Evolutionary conservation across 1,284 basidiomycete species (phyloP), one percentile per base, ranked within the genome.

Genomic region (Pseudozyma hubeiensis): DNA sequence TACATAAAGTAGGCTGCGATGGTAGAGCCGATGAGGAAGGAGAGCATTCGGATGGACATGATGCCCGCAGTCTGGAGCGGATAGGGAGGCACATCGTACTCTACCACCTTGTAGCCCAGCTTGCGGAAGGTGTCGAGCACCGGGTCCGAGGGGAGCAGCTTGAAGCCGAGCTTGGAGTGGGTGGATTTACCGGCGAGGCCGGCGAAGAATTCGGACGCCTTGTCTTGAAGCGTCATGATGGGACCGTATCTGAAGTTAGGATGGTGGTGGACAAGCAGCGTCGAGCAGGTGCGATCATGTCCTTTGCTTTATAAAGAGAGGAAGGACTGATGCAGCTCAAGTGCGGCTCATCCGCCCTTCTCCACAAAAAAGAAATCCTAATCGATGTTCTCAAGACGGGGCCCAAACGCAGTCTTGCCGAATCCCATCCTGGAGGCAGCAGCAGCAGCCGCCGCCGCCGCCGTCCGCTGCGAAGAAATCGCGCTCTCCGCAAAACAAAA

Each of bases 41-140:
- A 53, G 9, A 78, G 44, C 67, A 76, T 69, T 39, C 68, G 70
- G 13, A 80, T 24, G 1, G 57, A 52, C 6, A 73, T 66, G 55
- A 76, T 53, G 9, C 52, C 69, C 4, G 70, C 77, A 8, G 59
- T 64, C 17, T 11, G 29, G 24, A 79, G 64, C 30, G 75, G 77
- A 34, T 80, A 81, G 24, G 64, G 67, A 11, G 78, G 71, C 33
- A 80, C 55, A 54, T 81, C 78, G 51, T 80, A 81, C 57, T 80
- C 77, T 45, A 73, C 67, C 41, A 75, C 72, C 47, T 75, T 67
- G 64, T 39, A 70, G 43, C 72, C 72, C 0, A 64, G 33, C 14
- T 53, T 43, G 39, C 56, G 63, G 33, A 51, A 46, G 3, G 48
- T 52, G 49, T 67, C 66, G 52, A 77, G 70, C 13, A 67, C 54